Evolutionary conservation across 2,329 filamentous ascomycete genomes (phyloP), one percentile per base, ranked within the genome.

Genomic region (Zymoseptoria passerinii): DNA sequence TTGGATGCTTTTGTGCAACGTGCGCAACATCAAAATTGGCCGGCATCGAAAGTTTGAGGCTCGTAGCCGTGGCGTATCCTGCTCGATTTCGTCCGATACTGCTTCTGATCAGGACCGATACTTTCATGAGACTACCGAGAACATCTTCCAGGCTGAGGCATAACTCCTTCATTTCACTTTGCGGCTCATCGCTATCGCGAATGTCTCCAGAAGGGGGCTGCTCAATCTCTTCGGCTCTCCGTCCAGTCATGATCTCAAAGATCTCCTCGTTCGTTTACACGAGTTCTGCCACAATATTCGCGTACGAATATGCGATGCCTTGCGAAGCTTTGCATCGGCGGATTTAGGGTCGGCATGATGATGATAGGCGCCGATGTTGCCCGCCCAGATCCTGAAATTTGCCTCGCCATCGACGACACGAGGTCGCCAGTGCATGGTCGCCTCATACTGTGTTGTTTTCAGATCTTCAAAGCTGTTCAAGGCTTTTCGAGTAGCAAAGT

Each of bases 291-390:
- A 70, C 10, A 61, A 27, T 9, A 71, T 57, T n/a, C 66, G 65
- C 1, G 16, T 44, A 4, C 54, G 54, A 1, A 70, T 52, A 52
- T 65, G 63, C 23, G 67, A 65, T 1, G 64, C 62, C 4, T 68
- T 63, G 28, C 64, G 63, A 19, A 71, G 40, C 19, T 65, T 62
- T 51, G 67, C 55, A 50, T 71, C 67, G 1, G 68, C 59, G 4
- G 67, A 70, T n/a, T 62, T 57, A 1, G 58, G 29, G 8, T 61
- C 53, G 20, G 55, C 28, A 4, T 9, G 29, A 1, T 10, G 8
- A 54, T 71, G 68, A 28, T 65, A 59, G 7, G 69, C 67, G 13
- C 70, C 69, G 13, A 71, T 61, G 54, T 71, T 71, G 7, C 66
- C 66, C 3, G 66, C 66, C 70, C 70, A 71, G n/a, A 71, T 57